Percentiles rank a stretch among this genome's conserved stretches.
Evolutionary conservation across 176 grass and related monocot species (phyloP).

Genomic region (Miscanthus lutarioriparius): DNA sequence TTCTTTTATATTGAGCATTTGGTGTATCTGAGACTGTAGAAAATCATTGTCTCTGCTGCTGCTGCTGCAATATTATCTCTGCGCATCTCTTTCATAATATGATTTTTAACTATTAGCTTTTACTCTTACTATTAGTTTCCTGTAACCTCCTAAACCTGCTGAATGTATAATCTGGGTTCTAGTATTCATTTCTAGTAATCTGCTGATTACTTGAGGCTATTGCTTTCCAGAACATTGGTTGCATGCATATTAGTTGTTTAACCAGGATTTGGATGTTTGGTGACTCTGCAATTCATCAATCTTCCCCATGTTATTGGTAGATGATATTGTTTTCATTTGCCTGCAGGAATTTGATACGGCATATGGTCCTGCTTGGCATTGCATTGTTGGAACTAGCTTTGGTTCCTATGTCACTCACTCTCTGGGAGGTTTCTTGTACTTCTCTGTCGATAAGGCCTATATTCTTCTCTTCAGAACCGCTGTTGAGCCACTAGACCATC

Average conservation of each 20-base stretch:
- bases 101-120: neutral
- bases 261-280: neutral
- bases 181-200: neutral
- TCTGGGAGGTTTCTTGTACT: conserved; percentile 66
- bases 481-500: conserved; percentile 53
- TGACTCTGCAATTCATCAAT: neutral
- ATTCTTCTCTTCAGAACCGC: conserved; percentile 74
- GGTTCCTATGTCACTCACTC: conserved; percentile 78
- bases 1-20: neutral
- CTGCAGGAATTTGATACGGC: conserved; percentile 65
- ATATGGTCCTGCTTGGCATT: conserved; percentile 80
- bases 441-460: conserved; percentile 65
- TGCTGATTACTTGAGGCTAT: neutral
- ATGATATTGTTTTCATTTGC: conserved; percentile 17
- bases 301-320: neutral
- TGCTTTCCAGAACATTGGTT: neutral
- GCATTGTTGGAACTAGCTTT: conserved; percentile 76
- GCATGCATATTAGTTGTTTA: neutral
- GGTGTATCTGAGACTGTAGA: neutral
- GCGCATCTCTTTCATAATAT: neutral
- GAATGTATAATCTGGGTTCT: neutral
- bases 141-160: neutral
- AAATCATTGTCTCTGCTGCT: no score
- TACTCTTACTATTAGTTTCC: neutral
- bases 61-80: no score